Base-by-base conservation (phyloP, 2,329 filamentous ascomycete genomes). In the Colletotrichum aenigma region DNA sequence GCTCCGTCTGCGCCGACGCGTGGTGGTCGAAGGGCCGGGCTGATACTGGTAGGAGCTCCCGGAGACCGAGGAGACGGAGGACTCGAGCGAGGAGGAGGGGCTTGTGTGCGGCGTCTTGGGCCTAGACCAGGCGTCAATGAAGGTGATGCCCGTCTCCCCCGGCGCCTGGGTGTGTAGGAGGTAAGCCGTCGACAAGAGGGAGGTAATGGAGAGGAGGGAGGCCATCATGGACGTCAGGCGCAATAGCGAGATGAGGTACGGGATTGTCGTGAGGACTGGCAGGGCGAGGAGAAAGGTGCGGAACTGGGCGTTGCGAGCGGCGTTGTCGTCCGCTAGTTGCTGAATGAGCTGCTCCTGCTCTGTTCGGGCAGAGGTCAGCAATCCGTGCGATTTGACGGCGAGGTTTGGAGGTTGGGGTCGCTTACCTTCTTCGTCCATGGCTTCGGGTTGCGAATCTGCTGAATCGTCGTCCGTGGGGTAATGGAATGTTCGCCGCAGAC, bases 351-450 rank as follows among this genome's bases (percentile, higher is more conserved):
- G 81, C 80, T 94, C 93, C 86, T 95, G 93, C 79, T 93, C 92
- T 90, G 85, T 56, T 28, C 7, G 7, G 26, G 78, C 76, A 77
- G 32, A 52, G 67, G 73, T 81, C 77, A 72, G 70, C 28, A 48
- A 58, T 38, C 12, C 32, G 61, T 43, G 13, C n/a, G 15, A 64
- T 16, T 34, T 32, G 60, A 21, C 18, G 9, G n/a, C 21, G 30
- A 38, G 32, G 58, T 70, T 72, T 80, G 77, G 62, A 38, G 16
- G 38, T 48, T 15, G n/a, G 34, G 36, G 36, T 28, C 38, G 56
- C 78, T 68, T 82, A 93, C 93, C 93, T 89, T 96, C 90, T 84
- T 96, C 94, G 82, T 97, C 95, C 76, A 97, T 87, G 71, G 92
- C 90, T 78, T 92, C 89, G 15, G 90, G 89, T 34, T 88, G 84